Percentiles rank a stretch among this genome's conserved stretches.
Conservation (phyloP, 768 basidiomycete genomes). For the Suillus ampliporus region DNA sequence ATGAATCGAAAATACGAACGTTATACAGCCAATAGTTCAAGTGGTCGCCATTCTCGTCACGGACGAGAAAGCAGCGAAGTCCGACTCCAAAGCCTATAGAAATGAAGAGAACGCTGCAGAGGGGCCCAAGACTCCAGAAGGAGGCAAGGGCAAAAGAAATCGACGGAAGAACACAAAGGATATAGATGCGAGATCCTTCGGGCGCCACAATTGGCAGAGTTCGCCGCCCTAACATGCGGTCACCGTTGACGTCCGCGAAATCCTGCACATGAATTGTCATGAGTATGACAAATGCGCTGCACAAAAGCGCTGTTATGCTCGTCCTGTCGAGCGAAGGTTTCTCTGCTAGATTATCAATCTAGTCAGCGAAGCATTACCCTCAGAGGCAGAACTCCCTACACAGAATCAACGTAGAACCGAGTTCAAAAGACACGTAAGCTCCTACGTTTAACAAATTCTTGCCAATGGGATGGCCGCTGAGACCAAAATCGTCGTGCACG, state of each 20-base stretch:
- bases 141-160: constrained; percentile 19
- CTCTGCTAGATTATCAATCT: neutral
- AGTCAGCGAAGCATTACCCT: neutral
- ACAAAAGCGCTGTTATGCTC: constrained; percentile 24
- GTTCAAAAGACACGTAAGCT: too few species aligned
- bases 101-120: constrained; percentile 12
- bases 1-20: constrained; percentile 4
- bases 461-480: too few species aligned
- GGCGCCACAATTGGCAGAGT: constrained; percentile 35
- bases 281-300: constrained; percentile 35
- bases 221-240: constrained; percentile 33
- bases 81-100: constrained; percentile 16
- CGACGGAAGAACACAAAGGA: constrained; percentile 18
- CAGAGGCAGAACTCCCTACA: constrained; percentile 15
- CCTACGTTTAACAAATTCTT: too few species aligned
- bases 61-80: constrained; percentile 15
- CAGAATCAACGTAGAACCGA: constrained; percentile 24
- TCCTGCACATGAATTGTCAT: constrained; percentile 46
- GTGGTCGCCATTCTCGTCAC: constrained; percentile 17
- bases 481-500: too few species aligned
- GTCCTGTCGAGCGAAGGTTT: constrained; percentile 15
- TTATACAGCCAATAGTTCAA: constrained; percentile 18
- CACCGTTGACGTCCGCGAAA: constrained; percentile 39
- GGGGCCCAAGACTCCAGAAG: constrained; percentile 21
- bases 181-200: constrained; percentile 21